phyloP scores from a whole-genome alignment of 2,329 filamentous ascomycete genomes.

The Xylaria digitata region DNA sequence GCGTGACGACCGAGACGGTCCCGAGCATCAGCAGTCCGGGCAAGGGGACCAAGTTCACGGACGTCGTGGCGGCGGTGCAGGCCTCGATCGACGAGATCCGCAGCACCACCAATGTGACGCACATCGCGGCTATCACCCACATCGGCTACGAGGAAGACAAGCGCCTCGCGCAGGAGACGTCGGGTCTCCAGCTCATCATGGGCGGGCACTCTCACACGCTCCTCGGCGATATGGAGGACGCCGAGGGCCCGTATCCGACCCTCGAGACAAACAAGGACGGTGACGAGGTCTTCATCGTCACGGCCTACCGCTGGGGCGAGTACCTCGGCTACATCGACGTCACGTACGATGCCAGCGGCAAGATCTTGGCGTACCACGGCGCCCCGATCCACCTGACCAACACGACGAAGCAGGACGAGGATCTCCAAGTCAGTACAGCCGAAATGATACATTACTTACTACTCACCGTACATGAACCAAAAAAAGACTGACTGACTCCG shows the following conservation, averaged over 20 bases:
- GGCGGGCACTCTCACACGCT: conserved; percentile 57
- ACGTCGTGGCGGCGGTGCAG: conserved; percentile 69
- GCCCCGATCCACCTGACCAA: conserved; percentile 74
- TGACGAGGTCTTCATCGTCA: conserved; percentile 76
- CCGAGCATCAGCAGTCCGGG: conserved; percentile 69
- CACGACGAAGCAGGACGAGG: conserved; percentile 65
- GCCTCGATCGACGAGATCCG: conserved; percentile 71
- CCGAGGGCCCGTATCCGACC: conserved; percentile 72
- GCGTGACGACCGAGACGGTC: conserved; percentile 71
- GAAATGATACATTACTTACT: not conserved
- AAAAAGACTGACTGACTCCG: not conserved
- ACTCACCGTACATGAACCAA: not conserved
- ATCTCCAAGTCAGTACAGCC: conserved; percentile 56
- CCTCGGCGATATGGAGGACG: conserved; percentile 68
- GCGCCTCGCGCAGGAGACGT: conserved; percentile 68
- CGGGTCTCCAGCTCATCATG: conserved; percentile 75
- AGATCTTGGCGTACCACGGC: conserved; percentile 71
- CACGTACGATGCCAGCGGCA: conserved; percentile 69
- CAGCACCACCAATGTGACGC: conserved; percentile 69
- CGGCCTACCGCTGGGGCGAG: conserved; percentile 75
- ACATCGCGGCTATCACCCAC: conserved; percentile 74
- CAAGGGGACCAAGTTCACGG: conserved; percentile 66
- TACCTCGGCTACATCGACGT: conserved; percentile 76
- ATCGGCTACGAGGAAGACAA: conserved; percentile 74
- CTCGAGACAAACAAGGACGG: conserved; percentile 69